Evolutionary conservation across 2,329 filamentous ascomycete species (phyloP).

Genomic region (Venturia carpophila): DNA sequence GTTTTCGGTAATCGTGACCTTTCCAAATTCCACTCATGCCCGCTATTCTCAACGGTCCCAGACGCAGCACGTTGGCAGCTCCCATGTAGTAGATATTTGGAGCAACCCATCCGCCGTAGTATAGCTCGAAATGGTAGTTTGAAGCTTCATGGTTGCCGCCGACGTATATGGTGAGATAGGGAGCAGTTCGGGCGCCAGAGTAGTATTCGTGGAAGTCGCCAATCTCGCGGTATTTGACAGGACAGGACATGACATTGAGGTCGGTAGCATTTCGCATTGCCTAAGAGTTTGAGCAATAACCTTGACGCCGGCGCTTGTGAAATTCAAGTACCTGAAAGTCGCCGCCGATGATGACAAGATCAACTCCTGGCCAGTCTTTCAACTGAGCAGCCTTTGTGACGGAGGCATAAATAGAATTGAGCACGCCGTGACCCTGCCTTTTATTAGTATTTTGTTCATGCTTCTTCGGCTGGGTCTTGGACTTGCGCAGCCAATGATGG

Average conservation of each 20-base stretch:
- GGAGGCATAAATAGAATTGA: conserved; percentile 84
- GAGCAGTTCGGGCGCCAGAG: conserved; percentile 65
- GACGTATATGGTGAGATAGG: conserved; percentile 85
- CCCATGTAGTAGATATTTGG: conserved; percentile 97
- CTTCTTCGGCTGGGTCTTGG: conserved; percentile 1
- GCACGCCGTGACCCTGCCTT: conserved; percentile 73
- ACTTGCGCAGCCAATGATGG: conserved; percentile 77
- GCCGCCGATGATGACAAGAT: conserved; percentile 88
- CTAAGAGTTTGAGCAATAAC: conserved; percentile 35
- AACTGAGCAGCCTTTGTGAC: conserved; percentile 59
- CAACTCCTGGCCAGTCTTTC: conserved; percentile 72
- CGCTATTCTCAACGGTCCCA: conserved; percentile 80
- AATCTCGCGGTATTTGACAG: conserved; percentile 75
- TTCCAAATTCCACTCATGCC: conserved; percentile 95
- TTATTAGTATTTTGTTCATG: conserved; percentile 22
- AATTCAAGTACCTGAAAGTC: conserved; percentile 68
- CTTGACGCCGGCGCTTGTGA: conserved; percentile 13
- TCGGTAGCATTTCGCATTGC: conserved; percentile 83
- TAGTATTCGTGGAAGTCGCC: conserved; percentile 96
- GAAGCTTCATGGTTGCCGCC: conserved; percentile 94
- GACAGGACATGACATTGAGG: conserved; percentile 81
- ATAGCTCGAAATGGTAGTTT: conserved; percentile 83
- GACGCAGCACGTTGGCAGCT: conserved; percentile 76
- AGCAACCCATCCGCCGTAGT: conserved; percentile 94
- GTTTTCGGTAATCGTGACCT: conserved; percentile 73